Percentiles rank a stretch among this genome's conserved stretches.
These are phyloP conservation scores for Zhuliangozyma blackwelliae DNA, from an alignment of 1,139 yeast species.

Conservation along the genomic window DNA sequence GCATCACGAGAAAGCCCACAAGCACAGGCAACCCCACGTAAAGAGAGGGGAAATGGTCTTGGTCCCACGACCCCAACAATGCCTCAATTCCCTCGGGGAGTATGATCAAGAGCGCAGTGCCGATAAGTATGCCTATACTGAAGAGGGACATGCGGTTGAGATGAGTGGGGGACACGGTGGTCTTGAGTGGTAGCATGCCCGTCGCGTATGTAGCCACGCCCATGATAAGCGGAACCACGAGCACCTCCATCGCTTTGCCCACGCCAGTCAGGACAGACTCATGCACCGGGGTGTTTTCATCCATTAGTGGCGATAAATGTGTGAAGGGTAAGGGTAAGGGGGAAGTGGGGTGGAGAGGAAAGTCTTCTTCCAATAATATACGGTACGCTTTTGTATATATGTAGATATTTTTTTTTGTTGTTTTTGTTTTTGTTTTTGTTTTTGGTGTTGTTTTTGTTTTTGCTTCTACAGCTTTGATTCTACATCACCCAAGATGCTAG, in stretches of 20 bases:
- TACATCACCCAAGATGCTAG: no score
- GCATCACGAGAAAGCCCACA: conserved; percentile 52
- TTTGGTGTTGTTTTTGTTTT: no score
- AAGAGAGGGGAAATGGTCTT: conserved; percentile 15
- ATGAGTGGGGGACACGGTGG: conserved; percentile 14
- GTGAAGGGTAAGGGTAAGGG: no score
- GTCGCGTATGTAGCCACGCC: conserved; percentile 26
- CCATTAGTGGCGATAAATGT: no score
- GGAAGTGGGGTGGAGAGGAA: no score
- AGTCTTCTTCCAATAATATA: no score
- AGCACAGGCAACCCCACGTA: conserved; percentile 32
- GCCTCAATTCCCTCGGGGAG: conserved; percentile 68
- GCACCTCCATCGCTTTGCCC: conserved; percentile 5
- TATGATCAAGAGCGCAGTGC: conserved; percentile 60
- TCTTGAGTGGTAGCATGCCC: conserved; percentile 29
- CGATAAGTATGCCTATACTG: conserved; percentile 61
- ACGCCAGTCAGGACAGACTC: no score
- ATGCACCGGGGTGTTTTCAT: no score
- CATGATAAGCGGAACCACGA: conserved; percentile 19
- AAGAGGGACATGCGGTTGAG: conserved; percentile 34
- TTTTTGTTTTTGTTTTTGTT: no score
- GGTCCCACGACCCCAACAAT: conserved; percentile 25
- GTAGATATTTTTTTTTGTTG: no score
- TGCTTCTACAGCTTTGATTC: no score
- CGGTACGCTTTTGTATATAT: no score